Evolutionary conservation across 441 rosid species (phyloP).

Genomic region (Viola pubescens): DNA sequence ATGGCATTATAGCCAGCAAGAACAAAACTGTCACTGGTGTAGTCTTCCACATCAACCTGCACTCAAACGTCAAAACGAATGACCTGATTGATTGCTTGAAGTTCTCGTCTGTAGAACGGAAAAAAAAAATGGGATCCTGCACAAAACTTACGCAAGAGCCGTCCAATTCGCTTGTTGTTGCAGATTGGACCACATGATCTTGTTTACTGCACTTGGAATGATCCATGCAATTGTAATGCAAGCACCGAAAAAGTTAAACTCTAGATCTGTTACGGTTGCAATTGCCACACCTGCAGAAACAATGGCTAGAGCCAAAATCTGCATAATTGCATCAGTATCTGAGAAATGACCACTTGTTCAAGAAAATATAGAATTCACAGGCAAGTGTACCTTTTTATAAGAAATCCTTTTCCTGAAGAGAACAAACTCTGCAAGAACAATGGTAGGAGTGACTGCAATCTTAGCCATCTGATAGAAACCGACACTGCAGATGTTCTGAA

Average conservation of each 20-base stretch:
- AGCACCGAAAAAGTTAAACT: conserved; percentile 75
- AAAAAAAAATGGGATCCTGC: not conserved
- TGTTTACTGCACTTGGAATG: conserved; percentile 80
- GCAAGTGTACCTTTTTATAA: conserved; percentile 38
- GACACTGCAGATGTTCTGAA: conserved; percentile 39
- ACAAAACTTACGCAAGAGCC: conserved; percentile 59
- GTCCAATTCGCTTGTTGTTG: conserved; percentile 94
- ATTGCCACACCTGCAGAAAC: conserved; percentile 87
- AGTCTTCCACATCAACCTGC: conserved; percentile 98
- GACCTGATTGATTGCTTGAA: not conserved
- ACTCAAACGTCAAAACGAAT: not conserved
- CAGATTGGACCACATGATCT: conserved; percentile 87
- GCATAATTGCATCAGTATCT: conserved; percentile 8
- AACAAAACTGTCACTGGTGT: conserved; percentile 78
- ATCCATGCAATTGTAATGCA: conserved; percentile 79
- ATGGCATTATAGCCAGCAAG: conserved; percentile 75
- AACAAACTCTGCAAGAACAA: conserved; percentile 74
- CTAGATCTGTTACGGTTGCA: conserved; percentile 81
- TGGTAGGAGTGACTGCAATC: conserved; percentile 93
- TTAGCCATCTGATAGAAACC: conserved; percentile 98
- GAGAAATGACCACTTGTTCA: not conserved
- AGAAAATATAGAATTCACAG: not conserved
- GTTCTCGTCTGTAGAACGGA: not conserved
- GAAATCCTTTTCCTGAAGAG: conserved; percentile 62
- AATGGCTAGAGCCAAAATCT: conserved; percentile 59